Percentiles rank a stretch among this genome's conserved stretches.
phyloP scores from a whole-genome alignment of 2,329 filamentous ascomycete genomes.

The Dothistroma pini region DNA sequence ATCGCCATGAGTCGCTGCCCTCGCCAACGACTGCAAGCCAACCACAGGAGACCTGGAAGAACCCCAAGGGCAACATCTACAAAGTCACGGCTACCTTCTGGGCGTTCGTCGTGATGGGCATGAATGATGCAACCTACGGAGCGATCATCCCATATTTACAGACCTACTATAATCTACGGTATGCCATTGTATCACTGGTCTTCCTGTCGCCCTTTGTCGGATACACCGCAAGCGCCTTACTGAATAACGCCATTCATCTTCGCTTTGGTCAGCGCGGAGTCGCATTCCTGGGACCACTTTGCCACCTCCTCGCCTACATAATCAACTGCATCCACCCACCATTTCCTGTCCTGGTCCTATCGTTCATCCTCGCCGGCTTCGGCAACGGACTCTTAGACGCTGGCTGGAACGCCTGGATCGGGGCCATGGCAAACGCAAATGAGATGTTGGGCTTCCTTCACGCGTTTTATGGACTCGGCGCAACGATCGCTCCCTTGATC shows the following conservation, averaged over 20 bases:
- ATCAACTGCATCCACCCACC: constrained; percentile 65
- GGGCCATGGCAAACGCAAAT: constrained; percentile 64
- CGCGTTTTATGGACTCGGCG: constrained; percentile 68
- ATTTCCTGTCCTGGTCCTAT: constrained; percentile 62
- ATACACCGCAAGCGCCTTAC: constrained; percentile 60
- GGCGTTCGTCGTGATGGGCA: constrained; percentile 62
- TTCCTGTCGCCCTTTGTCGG: constrained; percentile 65
- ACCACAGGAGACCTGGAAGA: constrained; percentile 59
- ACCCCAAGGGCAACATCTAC: constrained; percentile 55
- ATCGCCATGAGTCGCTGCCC: constrained; percentile 41
- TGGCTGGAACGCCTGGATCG: constrained; percentile 61
- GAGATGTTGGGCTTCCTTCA: constrained; percentile 66
- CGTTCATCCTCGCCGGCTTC: constrained; percentile 64
- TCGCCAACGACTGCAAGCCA: constrained; percentile 45
- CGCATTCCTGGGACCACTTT: constrained; percentile 60
- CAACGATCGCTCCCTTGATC: constrained; percentile 64
- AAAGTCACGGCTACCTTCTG: constrained; percentile 58
- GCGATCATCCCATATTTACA: constrained; percentile 55
- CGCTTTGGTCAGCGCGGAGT: constrained; percentile 67
- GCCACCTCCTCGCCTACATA: constrained; percentile 63
- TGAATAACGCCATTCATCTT: constrained; percentile 64
- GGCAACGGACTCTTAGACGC: constrained; percentile 67
- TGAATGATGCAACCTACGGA: constrained; percentile 56
- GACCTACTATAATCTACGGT: constrained; percentile 59
- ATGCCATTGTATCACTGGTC: constrained; percentile 61